A percentile compares a stretch with the other conserved stretches of the same genome.
These are phyloP conservation scores for Caryopteris hybrid DNA, from an alignment of 305 asterid species.

Conservation along the genomic window DNA sequence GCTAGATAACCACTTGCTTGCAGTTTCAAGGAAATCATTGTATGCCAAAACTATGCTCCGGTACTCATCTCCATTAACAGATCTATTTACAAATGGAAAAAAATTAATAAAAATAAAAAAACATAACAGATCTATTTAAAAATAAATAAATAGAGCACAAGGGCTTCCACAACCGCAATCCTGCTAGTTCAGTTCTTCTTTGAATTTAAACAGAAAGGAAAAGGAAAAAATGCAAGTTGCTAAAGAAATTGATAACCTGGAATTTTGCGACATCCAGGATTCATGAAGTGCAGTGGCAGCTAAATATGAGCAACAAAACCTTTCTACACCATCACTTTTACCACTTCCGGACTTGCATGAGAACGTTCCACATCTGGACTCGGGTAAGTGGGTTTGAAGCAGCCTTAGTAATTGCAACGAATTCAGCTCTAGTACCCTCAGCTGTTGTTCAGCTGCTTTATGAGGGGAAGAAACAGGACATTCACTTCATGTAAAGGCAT, in stretches of 20 bases:
- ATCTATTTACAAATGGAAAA: slow-evolving; percentile 15
- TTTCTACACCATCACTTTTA: slow-evolving; percentile 40
- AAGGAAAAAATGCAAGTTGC: background rate
- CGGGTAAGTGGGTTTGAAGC: slow-evolving; percentile 56
- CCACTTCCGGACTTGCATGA: slow-evolving; percentile 38
- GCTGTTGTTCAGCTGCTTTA: slow-evolving; percentile 59
- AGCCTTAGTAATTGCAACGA: slow-evolving; percentile 84
- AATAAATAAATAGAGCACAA: slow-evolving; percentile 21
- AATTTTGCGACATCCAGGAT: slow-evolving; percentile 46
- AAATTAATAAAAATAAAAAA: no score
- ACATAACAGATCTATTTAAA: background rate
- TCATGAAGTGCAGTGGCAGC: slow-evolving; percentile 54
- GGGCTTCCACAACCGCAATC: slow-evolving; percentile 7
- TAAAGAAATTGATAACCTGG: slow-evolving; percentile 30
- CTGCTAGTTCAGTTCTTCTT: background rate
- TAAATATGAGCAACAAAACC: slow-evolving; percentile 62
- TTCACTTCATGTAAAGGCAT: background rate
- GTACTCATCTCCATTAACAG: slow-evolving; percentile 36
- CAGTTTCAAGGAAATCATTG: slow-evolving; percentile 50
- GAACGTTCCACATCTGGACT: slow-evolving; percentile 41
- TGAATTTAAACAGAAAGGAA: background rate
- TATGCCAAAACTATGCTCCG: slow-evolving; percentile 44
- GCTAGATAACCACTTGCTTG: slow-evolving; percentile 81
- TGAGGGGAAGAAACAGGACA: slow-evolving; percentile 18
- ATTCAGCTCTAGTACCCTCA: slow-evolving; percentile 72